Conservation (phyloP, 1,139 yeast species). For the Pichia sorboxylosa region DNA sequence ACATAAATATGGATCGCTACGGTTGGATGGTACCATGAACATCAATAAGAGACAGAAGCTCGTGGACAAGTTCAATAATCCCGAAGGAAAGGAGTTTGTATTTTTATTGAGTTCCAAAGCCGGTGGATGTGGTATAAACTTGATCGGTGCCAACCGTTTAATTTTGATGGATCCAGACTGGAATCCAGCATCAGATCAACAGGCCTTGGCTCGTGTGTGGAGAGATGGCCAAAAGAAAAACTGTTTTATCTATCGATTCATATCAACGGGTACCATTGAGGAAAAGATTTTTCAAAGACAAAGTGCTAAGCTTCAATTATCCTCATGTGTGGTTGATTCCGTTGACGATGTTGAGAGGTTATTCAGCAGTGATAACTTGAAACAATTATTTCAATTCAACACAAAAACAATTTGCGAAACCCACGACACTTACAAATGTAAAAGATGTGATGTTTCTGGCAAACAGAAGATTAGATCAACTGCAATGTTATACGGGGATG, state of each 20-base stretch:
- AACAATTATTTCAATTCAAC: constrained; percentile 63
- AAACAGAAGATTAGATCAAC: constrained; percentile 58
- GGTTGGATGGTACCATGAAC: constrained; percentile 88
- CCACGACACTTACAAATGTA: constrained; percentile 85
- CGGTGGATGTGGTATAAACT: constrained; percentile 97
- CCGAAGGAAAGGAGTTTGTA: constrained; percentile 78
- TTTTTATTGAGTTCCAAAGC: constrained; percentile 90
- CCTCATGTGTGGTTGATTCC: constrained; percentile 95
- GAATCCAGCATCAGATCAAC: constrained; percentile 99
- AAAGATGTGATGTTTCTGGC: constrained; percentile 52
- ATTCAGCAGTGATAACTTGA: constrained; percentile 71
- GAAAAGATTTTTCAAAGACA: constrained; percentile 95
- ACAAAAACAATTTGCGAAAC: constrained; percentile 73
- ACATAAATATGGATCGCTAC: constrained; percentile 62
- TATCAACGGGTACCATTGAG: constrained; percentile 90
- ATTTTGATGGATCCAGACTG: constrained; percentile 92
- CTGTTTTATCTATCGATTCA: constrained; percentile 87
- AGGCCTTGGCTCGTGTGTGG: constrained; percentile 97
- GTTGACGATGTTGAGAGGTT: constrained; percentile 90
- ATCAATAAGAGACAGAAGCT: constrained; percentile 88
- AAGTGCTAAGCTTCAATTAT: constrained; percentile 85
- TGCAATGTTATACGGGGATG: constrained; percentile 95
- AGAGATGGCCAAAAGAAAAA: constrained; percentile 97
- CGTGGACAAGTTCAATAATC: constrained; percentile 85
- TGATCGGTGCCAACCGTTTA: constrained; percentile 90